Percentiles rank a stretch among this genome's conserved stretches.
phyloP scores from a whole-genome alignment of 495 filamentous ascomycete genomes.

The Neurospora discreta region DNA sequence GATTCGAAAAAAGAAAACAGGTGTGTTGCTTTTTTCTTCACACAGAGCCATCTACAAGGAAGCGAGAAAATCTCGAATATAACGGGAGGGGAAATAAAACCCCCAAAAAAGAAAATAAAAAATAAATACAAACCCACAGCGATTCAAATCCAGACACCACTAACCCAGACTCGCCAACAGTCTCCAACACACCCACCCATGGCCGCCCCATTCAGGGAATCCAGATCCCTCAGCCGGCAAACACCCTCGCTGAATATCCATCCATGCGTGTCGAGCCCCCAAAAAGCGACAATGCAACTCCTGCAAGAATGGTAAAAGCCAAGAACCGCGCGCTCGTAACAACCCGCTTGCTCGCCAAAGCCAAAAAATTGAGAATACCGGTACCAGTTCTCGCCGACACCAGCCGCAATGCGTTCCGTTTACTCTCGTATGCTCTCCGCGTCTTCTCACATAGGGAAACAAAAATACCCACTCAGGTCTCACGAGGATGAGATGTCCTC shows the following conservation, averaged over 20 bases:
- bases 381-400: not conserved
- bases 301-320: not conserved
- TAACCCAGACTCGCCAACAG: not conserved
- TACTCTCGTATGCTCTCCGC: not conserved
- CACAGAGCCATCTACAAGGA: not conserved
- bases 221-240: not conserved
- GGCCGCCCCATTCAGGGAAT: not conserved
- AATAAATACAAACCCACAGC: not conserved
- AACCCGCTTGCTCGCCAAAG: not conserved
- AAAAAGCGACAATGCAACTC: not conserved
- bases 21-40: not conserved
- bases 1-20: not conserved
- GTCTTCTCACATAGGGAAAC: not conserved
- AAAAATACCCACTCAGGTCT: not conserved
- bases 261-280: not conserved
- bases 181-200: not conserved
- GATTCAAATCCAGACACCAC: not conserved
- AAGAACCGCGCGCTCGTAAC: not conserved
- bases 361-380: not conserved
- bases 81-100: no score
- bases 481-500: slow-evolving; percentile 16
- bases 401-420: not conserved
- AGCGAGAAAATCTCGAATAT: not conserved
- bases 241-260: not conserved
- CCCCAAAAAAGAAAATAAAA: no score